phyloP scores from a whole-genome alignment of 1,139 yeast species.

The Saccharomycopsis hybrid region DNA sequence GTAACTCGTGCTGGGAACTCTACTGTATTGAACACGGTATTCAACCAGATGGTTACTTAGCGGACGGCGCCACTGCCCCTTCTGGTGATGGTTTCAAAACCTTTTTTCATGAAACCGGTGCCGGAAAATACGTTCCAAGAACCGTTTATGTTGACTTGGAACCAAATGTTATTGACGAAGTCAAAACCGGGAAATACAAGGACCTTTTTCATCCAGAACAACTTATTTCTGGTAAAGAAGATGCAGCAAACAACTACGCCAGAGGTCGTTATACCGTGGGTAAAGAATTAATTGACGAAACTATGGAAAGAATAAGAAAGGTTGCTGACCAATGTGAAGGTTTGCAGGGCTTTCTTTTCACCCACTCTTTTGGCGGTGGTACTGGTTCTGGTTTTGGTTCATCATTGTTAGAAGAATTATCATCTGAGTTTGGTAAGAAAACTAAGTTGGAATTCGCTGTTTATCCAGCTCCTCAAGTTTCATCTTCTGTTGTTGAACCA shows the following conservation, averaged over 20 bases:
- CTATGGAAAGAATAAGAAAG: conserved; percentile 81
- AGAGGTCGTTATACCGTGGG: conserved; percentile 96
- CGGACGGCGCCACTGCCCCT: conserved; percentile 69
- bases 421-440: conserved; percentile 88
- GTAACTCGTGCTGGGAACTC: conserved; percentile 97
- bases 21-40: conserved; percentile 97
- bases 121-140: conserved; percentile 87
- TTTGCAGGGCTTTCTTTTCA: conserved; percentile 87
- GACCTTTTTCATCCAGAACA: conserved; percentile 87
- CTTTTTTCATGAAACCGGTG: conserved; percentile 59
- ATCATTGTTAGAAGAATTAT: conserved; percentile 64
- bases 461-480: conserved; percentile 83
- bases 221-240: conserved; percentile 78
- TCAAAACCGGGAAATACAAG: conserved; percentile 69
- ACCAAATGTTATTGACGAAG: conserved; percentile 87
- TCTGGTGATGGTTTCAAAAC: conserved; percentile 84
- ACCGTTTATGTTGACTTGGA: conserved; percentile 88
- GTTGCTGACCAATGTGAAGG: conserved; percentile 92
- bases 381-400: conserved; percentile 97
- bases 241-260: conserved; percentile 96
- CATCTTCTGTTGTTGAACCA: conserved; percentile 91
- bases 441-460: conserved; percentile 95
- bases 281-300: conserved; percentile 84
- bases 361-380: conserved; percentile 95
- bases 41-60: conserved; percentile 73